These are phyloP conservation scores for Phytophthora rubi DNA, from an alignment of 352 stramenopile species.

Conservation along the genomic window DNA sequence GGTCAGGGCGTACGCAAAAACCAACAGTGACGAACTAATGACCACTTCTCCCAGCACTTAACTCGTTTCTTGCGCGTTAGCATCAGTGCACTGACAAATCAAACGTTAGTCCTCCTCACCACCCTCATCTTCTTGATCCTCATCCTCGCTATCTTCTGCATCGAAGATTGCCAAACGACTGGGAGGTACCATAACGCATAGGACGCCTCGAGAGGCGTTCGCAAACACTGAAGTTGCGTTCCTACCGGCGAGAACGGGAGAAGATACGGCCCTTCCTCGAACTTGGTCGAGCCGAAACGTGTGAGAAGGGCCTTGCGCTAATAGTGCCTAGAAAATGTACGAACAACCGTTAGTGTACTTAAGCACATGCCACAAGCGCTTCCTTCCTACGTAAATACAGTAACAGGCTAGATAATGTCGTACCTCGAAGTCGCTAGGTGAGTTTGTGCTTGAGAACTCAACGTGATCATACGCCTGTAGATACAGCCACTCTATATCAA, in stretches of 20 bases:
- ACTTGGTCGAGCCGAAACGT: constrained; percentile 27
- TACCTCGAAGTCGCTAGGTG: constrained; percentile 29
- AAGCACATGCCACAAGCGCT: background rate
- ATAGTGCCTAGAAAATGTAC: constrained; percentile 8
- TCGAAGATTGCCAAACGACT: constrained; percentile 60
- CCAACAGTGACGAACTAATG: constrained; percentile 28
- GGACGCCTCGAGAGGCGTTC: constrained; percentile 58
- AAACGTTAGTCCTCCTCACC: constrained; percentile 33
- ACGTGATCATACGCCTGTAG: constrained; percentile 49
- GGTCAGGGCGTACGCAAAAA: constrained; percentile 22
- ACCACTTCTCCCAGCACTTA: background rate
- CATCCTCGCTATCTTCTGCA: constrained; percentile 60
- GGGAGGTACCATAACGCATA: constrained; percentile 48
- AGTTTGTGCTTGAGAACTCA: constrained; percentile 22
- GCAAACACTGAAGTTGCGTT: constrained; percentile 39
- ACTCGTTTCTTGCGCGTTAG: background rate
- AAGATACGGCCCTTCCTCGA: constrained; percentile 32
- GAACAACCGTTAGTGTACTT: constrained; percentile 14
- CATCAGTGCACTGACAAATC: constrained; percentile 24
- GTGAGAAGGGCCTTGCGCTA: constrained; percentile 16
- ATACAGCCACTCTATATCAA: constrained; percentile 17
- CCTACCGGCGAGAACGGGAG: constrained; percentile 1
- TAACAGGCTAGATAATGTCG: background rate
- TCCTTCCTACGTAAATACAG: background rate
- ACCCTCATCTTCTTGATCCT: constrained; percentile 40